phyloP scores from a whole-genome alignment of 345 rosid species.

The Cardiospermum halicacabum region DNA sequence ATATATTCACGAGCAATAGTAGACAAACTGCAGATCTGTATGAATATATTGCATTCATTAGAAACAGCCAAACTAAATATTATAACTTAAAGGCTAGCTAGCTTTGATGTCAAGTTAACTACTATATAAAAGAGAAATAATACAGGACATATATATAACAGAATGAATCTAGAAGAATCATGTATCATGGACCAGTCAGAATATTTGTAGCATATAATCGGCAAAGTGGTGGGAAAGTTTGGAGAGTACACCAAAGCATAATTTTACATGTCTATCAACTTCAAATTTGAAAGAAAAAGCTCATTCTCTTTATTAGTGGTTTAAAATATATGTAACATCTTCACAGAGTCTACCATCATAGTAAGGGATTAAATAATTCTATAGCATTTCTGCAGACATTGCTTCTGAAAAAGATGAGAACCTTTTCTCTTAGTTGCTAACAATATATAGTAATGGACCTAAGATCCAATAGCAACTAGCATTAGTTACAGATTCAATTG shows the following conservation, averaged over 20 bases:
- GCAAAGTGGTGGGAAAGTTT: not conserved
- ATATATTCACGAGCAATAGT: constrained; percentile 86
- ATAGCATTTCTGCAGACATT: not conserved
- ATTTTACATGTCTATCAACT: not conserved
- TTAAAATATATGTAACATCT: not conserved
- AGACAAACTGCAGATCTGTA: constrained; percentile 89
- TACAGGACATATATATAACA: no score
- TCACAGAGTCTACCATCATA: not conserved
- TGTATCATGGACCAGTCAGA: not conserved
- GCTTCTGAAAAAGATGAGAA: not conserved
- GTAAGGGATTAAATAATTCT: not conserved
- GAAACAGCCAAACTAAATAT: constrained; percentile 7
- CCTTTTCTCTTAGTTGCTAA: not conserved
- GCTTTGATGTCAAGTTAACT: not conserved
- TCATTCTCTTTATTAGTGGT: not conserved
- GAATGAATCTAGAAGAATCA: not conserved
- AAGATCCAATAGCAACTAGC: not conserved
- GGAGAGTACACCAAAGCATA: not conserved
- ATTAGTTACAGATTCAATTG: not conserved
- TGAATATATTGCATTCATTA: constrained; percentile 18
- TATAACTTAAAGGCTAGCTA: not conserved
- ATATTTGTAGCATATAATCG: not conserved
- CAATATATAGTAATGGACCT: not conserved
- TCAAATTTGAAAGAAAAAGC: not conserved
- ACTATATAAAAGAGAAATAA: not conserved